Base-by-base conservation (phyloP, 371 early-diverging fungal genomes). In the Coemansia sp. region DNA sequence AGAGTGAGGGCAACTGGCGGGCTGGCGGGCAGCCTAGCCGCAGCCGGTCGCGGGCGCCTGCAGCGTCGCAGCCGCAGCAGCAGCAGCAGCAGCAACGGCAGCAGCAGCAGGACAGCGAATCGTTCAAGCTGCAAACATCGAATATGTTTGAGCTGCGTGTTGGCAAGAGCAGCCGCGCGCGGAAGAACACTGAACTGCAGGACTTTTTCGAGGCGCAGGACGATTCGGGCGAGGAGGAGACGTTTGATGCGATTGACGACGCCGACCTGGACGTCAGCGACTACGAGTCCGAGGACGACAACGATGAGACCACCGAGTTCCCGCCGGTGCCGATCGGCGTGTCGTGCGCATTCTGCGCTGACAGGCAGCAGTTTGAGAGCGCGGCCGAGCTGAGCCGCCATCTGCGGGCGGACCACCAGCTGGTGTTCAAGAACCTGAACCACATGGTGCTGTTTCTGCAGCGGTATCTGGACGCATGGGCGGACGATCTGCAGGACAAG, bases 381-480 rank as follows among this genome's bases (percentile, higher is more conserved):
- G 87, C 90, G 6, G 86, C 83, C 5, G 80, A 85, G 14, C 72
- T 91, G 7, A 84, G 84, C 9, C 70, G 71, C 0, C 94, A 94
- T 69, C 69, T 94, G 56, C 81, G 84, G 48, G 63, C 79, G 5
- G 82, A 71, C 4, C 95, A 94, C 74, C 51, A 79, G 9, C n/a
- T 91, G 20, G 77, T 72, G 4, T 87, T 94, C 66, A 82, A 82
- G 66, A 86, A 92, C 59, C 72, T 91, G 14, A 85, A 87, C 61
- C 91, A 93, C 62, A 91, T 93, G 85, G 85, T 88, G 62, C 88
- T 91, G 61, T 85, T 86, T 9, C 69, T 94, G 57, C 90, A 93
- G 57, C 74, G 82, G 35, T 95, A 95, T 72, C 70, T 95, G 41
- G 77, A 71, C 33, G 84, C 83, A 41, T 93, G 91, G 90, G 85